Percentiles rank a stretch among this genome's conserved stretches.
phyloP scores from a whole-genome alignment of 345 rosid species.

The Populus davidiana region DNA sequence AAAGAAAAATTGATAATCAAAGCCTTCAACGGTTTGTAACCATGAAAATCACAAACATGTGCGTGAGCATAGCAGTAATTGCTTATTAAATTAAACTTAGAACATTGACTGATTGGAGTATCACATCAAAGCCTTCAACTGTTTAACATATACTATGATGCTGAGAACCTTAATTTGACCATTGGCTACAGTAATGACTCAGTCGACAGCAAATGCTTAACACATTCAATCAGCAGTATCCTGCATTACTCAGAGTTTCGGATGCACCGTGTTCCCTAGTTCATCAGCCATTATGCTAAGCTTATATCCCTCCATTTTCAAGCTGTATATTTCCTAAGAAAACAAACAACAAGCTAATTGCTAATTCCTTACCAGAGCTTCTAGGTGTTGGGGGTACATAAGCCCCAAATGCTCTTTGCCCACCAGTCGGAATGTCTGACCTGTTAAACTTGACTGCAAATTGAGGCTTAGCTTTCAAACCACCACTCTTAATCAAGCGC shows the following conservation, averaged over 20 bases:
- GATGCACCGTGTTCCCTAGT: background rate
- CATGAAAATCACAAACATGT: background rate
- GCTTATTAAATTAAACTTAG: background rate
- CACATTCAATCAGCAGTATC: background rate
- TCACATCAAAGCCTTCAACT: background rate
- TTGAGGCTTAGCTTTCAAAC: slow-evolving; percentile 79
- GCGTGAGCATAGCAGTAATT: background rate
- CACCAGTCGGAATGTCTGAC: slow-evolving; percentile 60
- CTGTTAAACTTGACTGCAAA: slow-evolving; percentile 70
- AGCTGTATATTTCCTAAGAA: too few species aligned
- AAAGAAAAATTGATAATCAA: background rate
- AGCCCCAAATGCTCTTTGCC: slow-evolving; percentile 74
- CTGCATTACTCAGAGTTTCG: background rate
- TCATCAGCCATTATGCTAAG: background rate
- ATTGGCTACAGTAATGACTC: background rate
- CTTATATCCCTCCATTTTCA: background rate
- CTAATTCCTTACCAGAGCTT: slow-evolving; percentile 50
- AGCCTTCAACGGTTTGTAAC: background rate
- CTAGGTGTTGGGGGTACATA: slow-evolving; percentile 65
- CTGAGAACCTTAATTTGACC: background rate
- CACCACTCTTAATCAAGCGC: slow-evolving; percentile 71
- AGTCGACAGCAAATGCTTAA: background rate
- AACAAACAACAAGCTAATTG: background rate
- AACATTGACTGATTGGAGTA: background rate
- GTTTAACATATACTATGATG: background rate